Percentiles rank a stretch among this genome's conserved stretches.
Evolutionary conservation across 73 alveolate species (phyloP).

Genomic region (Paramecium primaurelia): DNA sequence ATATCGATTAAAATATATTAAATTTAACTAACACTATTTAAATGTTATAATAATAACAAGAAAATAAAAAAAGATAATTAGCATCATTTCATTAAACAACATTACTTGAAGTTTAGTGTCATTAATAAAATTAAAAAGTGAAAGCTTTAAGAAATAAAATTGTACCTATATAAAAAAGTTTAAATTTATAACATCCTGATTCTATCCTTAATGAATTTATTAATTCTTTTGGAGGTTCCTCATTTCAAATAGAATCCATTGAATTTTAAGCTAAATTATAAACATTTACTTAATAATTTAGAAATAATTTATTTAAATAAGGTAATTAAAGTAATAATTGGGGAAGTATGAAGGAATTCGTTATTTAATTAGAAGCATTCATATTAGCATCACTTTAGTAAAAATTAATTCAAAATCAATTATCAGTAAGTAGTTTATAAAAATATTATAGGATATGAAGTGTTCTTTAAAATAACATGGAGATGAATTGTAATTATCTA

Average conservation of each 20-base stretch:
- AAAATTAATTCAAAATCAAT: background rate
- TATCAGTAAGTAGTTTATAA: background rate
- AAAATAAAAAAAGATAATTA: slow-evolving; percentile 38
- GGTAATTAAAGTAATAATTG: slow-evolving; percentile 40
- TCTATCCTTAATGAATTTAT: slow-evolving; percentile 16
- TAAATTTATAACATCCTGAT: slow-evolving; percentile 32
- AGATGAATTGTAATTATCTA: background rate
- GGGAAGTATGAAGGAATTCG: slow-evolving; percentile 44
- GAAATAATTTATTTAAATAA: background rate
- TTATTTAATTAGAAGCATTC: background rate
- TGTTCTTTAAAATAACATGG: background rate
- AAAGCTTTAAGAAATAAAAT: slow-evolving; percentile 16
- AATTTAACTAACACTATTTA: slow-evolving; percentile 65
- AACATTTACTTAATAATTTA: background rate
- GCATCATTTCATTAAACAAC: background rate
- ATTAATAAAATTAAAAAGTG: background rate
- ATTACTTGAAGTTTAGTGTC: slow-evolving; percentile 19
- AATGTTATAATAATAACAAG: slow-evolving; percentile 69
- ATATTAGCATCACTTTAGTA: background rate
- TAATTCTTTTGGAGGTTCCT: background rate
- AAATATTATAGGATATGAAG: background rate
- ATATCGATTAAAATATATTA: slow-evolving; percentile 51
- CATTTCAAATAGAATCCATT: background rate
- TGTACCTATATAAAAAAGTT: slow-evolving; percentile 43
- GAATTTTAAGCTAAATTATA: slow-evolving; percentile 21